These are phyloP conservation scores for Pestalotiopsis sp. DNA, from an alignment of 2,329 filamentous ascomycete genomes.

Conservation along the genomic window DNA sequence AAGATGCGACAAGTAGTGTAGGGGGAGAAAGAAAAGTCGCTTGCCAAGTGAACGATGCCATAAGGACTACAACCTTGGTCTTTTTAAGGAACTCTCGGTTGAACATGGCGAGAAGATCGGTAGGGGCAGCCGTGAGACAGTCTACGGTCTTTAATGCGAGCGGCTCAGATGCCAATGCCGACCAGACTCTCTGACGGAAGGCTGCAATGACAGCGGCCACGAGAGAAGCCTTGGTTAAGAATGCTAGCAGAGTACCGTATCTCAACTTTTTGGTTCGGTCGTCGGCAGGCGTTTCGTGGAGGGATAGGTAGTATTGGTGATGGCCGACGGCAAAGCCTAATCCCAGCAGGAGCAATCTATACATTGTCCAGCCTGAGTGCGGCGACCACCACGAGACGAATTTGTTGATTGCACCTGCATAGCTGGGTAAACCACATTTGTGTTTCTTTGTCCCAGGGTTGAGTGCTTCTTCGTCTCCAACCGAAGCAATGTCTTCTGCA, in stretches of 20 bases:
- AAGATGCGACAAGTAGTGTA: background rate
- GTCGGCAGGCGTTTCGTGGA: background rate
- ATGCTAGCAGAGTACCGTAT: background rate
- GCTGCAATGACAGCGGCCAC: background rate
- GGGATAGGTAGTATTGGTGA: background rate
- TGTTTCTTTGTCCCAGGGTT: too few species aligned
- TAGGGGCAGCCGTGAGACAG: too few species aligned
- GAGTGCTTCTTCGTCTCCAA: too few species aligned
- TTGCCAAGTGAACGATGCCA: background rate
- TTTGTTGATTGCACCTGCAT: background rate
- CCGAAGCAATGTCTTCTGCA: too few species aligned
- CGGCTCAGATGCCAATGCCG: background rate
- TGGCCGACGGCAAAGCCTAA: background rate
- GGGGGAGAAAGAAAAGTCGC: background rate
- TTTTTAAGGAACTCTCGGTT: too few species aligned
- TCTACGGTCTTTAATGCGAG: too few species aligned
- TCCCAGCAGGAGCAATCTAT: background rate
- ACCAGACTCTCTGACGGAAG: background rate
- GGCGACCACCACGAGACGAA: background rate
- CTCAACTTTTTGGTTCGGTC: background rate
- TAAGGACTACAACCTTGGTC: too few species aligned
- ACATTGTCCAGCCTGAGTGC: background rate
- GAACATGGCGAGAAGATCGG: too few species aligned
- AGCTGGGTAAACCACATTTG: too few species aligned
- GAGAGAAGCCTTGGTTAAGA: background rate